Percentiles rank a stretch among this genome's conserved stretches.
phyloP scores from a whole-genome alignment of 208 protist species.

The Leishmania tropica region DNA sequence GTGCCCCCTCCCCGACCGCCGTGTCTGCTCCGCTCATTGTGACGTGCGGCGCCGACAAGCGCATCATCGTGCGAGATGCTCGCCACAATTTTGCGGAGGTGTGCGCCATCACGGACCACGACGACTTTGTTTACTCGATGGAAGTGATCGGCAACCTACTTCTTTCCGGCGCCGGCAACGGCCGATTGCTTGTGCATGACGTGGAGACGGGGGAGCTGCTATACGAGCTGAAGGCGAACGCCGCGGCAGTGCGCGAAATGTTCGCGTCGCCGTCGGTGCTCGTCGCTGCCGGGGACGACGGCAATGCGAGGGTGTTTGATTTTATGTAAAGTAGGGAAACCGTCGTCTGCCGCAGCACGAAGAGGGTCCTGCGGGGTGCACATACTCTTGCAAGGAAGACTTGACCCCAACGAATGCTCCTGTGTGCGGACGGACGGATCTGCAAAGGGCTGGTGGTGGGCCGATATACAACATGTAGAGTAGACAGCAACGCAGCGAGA shows the following conservation, averaged over 20 bases:
- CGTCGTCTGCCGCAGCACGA: neutral
- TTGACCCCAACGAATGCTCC: neutral
- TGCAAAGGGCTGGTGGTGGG: neutral
- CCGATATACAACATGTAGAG: neutral
- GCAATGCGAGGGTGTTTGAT: slow-evolving; percentile 79
- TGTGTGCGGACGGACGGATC: neutral
- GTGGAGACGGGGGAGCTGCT: slow-evolving; percentile 57
- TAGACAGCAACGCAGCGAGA: neutral
- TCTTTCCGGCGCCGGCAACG: slow-evolving; percentile 75
- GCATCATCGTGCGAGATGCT: slow-evolving; percentile 70
- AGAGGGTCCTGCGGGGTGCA: neutral
- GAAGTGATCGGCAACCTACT: slow-evolving; percentile 67
- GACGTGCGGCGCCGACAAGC: slow-evolving; percentile 80
- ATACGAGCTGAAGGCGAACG: slow-evolving; percentile 79
- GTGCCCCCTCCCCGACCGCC: slow-evolving; percentile 12
- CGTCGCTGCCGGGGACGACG: slow-evolving; percentile 82
- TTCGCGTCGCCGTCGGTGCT: slow-evolving; percentile 46
- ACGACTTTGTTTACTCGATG: slow-evolving; percentile 85
- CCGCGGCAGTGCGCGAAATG: slow-evolving; percentile 78
- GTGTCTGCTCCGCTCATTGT: slow-evolving; percentile 55
- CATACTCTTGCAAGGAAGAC: neutral
- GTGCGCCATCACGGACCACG: slow-evolving; percentile 60
- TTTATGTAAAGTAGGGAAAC: slow-evolving; percentile 18
- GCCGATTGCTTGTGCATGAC: slow-evolving; percentile 85
- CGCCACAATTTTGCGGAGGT: slow-evolving; percentile 48